phyloP scores from a whole-genome alignment of 805 yeast genomes.

The Starmera pachycereana region DNA sequence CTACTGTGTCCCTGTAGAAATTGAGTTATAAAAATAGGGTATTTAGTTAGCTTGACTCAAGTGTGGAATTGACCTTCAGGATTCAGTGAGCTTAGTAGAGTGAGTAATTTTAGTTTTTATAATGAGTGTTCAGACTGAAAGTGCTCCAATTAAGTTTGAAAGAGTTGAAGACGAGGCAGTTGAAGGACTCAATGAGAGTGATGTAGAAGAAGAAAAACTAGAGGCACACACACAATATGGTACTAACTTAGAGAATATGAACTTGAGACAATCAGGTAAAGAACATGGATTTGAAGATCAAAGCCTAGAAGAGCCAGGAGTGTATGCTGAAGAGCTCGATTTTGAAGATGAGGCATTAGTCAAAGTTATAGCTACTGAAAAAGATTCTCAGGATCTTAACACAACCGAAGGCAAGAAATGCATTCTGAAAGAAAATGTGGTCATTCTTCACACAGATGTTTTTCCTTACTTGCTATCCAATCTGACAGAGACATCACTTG shows the following conservation, averaged over 20 bases:
- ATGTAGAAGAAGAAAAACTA: constrained; percentile 6
- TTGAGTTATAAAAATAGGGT: too few species aligned
- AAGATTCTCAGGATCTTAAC: neutral
- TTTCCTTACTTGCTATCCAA: constrained; percentile 15
- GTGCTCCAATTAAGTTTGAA: neutral
- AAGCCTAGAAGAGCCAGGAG: neutral
- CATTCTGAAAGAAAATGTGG: neutral
- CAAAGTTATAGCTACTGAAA: neutral
- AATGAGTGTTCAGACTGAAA: neutral
- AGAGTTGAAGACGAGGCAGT: constrained; percentile 7
- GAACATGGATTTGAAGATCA: constrained; percentile 3
- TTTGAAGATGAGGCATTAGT: neutral
- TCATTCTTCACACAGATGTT: constrained; percentile 10
- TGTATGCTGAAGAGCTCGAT: neutral
- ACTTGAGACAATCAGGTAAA: constrained; percentile 6
- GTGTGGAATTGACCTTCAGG: neutral
- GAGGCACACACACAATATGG: constrained; percentile 1
- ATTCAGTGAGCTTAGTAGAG: neutral
- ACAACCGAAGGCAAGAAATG: neutral
- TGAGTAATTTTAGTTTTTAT: too few species aligned
- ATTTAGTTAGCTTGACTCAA: too few species aligned
- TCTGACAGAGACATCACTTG: constrained; percentile 1
- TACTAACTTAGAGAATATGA: constrained; percentile 1
- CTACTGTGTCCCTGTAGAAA: too few species aligned
- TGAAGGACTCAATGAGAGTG: constrained; percentile 9